Base-by-base conservation (phyloP, 257 asterid species). In the Salvia rosmarinus region DNA sequence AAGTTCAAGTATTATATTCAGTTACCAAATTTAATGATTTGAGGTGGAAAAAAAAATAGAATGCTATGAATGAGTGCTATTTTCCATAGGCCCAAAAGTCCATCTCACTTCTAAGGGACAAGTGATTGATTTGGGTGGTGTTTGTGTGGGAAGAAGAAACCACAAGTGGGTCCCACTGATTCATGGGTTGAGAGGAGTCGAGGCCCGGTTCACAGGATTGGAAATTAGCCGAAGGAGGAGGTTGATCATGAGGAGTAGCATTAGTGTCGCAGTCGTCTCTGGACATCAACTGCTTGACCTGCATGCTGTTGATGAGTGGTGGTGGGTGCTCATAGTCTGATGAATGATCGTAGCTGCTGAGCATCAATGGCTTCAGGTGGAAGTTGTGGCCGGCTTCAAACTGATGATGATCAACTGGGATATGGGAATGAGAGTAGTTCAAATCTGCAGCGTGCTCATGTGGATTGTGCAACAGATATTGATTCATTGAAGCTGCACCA, bases 51-150 rank as follows among this genome's bases (percentile, higher is more conserved):
- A 39, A 39, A 8, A 39, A 39, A 39, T 10, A 39, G 12, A 0
- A 39, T 8, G 44, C 0, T 9, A 9, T 2, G 9, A 6, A 39
- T 9, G 12, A 7, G 8, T 6, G 44, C 64, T 77, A 77, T 56
- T 77, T 77, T 0, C 79, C 82, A 6, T 85, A 88, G 62, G 89
- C 88, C 96, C 98, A 92, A 51, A 92, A 88, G 76, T 90, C 92
- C 87, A 82, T 92, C 84, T 90, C 92, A 19, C 91, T 80, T 37
- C 87, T 79, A 6, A 85, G 74, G 3, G 96, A 73, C 39, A 87
- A 70, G 23, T 69, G 92, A 75, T 78, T 84, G 68, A 79, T 79
- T 57, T 82, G 90, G 72, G 83, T 55, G 49, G 86, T 56, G 25
- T 68, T 74, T 7, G 70, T 79, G 83, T 70, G 76, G 20, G 81